phyloP scores from a whole-genome alignment of 768 basidiomycete genomes.

The Cystobasidium tubakii region DNA sequence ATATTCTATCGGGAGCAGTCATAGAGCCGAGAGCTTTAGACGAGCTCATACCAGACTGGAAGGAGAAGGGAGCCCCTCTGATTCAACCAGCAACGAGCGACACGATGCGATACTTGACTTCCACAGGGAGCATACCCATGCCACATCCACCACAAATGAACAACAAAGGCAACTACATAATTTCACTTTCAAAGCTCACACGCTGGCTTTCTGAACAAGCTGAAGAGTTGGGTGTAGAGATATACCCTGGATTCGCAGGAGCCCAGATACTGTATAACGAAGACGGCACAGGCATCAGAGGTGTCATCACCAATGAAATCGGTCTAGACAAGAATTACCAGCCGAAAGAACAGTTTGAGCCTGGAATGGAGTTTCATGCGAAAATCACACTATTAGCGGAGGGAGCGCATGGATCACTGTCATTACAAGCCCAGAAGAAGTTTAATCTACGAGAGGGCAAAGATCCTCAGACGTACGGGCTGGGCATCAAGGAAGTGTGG shows the following conservation, averaged over 20 bases:
- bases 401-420: conserved; percentile 86
- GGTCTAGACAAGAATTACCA: conserved; percentile 71
- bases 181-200: conserved; percentile 79
- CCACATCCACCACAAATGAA: conserved; percentile 97
- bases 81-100: conserved; percentile 71
- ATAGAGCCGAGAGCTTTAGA: conserved; percentile 85
- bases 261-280: conserved; percentile 69
- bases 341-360: conserved; percentile 82
- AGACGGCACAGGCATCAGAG: conserved; percentile 61
- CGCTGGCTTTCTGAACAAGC: conserved; percentile 83
- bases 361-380: conserved; percentile 91
- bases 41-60: conserved; percentile 84
- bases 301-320: conserved; percentile 87
- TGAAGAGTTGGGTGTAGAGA: conserved; percentile 80
- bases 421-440: conserved; percentile 67
- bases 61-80: conserved; percentile 66
- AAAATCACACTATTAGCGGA: conserved; percentile 88
- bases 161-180: conserved; percentile 87
- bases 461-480: conserved; percentile 90
- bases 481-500: conserved; percentile 98
- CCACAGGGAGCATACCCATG: conserved; percentile 64
- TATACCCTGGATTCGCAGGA: conserved; percentile 96
- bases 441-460: conserved; percentile 64
- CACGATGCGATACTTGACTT: conserved; percentile 78
- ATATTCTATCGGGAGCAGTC: conserved; percentile 92